Conservation (phyloP, 176 grass and related monocot species). For the Cocos nucifera region DNA sequence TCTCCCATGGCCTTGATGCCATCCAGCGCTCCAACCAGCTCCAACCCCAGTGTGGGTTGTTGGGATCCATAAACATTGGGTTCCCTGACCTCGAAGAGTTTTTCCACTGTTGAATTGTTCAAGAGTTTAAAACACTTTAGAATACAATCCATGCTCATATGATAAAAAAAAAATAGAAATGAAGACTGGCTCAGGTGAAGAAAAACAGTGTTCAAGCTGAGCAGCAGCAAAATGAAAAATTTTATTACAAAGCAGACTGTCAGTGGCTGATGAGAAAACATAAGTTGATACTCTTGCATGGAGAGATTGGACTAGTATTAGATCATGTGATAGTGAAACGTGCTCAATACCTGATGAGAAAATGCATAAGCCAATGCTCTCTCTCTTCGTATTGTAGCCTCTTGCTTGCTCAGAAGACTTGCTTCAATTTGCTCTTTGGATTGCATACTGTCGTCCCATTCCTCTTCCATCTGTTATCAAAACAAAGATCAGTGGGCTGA, state of each 20-base stretch:
- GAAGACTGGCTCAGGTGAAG: no score
- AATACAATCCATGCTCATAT: slow-evolving; percentile 3
- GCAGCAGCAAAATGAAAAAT: no score
- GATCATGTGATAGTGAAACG: no score
- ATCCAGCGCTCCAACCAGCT: slow-evolving; percentile 99
- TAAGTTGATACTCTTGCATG: no score
- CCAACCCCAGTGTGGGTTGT: slow-evolving; percentile 95
- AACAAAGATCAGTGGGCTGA: not conserved
- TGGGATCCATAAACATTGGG: slow-evolving; percentile 89
- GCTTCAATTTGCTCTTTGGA: slow-evolving; percentile 90
- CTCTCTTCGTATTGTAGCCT: slow-evolving; percentile 81
- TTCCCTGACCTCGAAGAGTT: slow-evolving; percentile 68
- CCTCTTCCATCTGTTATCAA: slow-evolving; percentile 64
- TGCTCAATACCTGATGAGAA: slow-evolving; percentile 73
- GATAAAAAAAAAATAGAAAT: no score
- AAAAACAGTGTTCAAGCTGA: no score
- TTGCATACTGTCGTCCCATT: slow-evolving; percentile 93
- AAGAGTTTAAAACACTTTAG: slow-evolving; percentile 9
- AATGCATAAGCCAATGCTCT: slow-evolving; percentile 89
- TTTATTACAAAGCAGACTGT: no score
- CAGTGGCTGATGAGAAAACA: no score
- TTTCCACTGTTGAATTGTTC: slow-evolving; percentile 62
- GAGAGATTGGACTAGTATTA: no score
- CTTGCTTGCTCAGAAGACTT: slow-evolving; percentile 85
- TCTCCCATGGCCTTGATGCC: slow-evolving; percentile 80